Base-by-base conservation (phyloP, 2,329 filamentous ascomycete genomes). In the Cordyceps fumosorosea region DNA sequence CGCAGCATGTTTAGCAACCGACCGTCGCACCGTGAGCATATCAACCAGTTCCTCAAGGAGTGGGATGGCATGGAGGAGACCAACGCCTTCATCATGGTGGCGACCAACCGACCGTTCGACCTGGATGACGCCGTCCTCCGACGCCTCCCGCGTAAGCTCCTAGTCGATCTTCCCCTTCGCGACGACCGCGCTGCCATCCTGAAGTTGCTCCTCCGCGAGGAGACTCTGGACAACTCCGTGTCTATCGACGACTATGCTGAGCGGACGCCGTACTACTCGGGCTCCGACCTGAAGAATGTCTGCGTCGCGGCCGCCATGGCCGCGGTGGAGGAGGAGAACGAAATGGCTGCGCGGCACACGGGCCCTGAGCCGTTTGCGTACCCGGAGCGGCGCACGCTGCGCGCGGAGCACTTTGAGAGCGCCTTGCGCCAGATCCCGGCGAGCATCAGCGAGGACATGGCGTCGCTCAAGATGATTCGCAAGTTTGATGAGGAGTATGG, bases 401-500 rank as follows among this genome's bases (percentile, higher is more conserved):
- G 78, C 3, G 75, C 77, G 24, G 74, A 80, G 2, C 95, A 99
- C 75, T 98, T 99, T 70, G 89, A 93, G 18, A 89, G 86, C 67
- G 95, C 91, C 2, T 80, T 96, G 69, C 84, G 86, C 69, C 93
- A 98, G 74, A 96, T 99, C 67, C 90, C 89, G 62, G 92, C 95
- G 0, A 96, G 90, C 69, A 93, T 97, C 67, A 93, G 86, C 68
- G 93, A 97, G 74, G 93, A 99, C 70, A 98, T 97, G 93, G 81
- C 85, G 55, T 91, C 86, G 37, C 78, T 99, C 65, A 85, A 86
- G 66, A 90, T 90, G 14, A 96, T 99, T 69, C 84, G 91, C 68
- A 96, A 96, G 76, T 99, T 98, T 71, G 95, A 99, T 72, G 91
- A 96, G 76, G 89, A 93, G 73, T 99, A 93, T 73, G 93, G 95